A percentile compares a stretch with the other conserved stretches of the same genome.
These are phyloP conservation scores for Acanthamoeba lenticulata DNA, from an alignment of 208 protist species.

Conservation along the genomic window DNA sequence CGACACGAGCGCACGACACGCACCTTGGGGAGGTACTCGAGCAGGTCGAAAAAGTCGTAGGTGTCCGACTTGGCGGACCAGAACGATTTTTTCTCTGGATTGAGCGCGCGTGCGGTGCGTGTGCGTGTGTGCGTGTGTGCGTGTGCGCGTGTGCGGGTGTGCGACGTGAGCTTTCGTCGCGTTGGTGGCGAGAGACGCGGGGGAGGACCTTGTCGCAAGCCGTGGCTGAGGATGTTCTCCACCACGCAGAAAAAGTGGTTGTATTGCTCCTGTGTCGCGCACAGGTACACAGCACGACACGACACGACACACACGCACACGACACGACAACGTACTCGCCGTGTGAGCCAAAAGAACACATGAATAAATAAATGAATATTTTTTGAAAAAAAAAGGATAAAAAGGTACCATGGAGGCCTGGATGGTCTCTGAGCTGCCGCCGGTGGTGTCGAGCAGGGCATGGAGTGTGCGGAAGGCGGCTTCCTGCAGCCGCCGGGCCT, in stretches of 20 bases:
- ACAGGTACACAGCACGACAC: not conserved
- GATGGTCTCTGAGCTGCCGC: not conserved
- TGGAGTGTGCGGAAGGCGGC: conserved; percentile 56
- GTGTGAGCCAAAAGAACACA: not conserved
- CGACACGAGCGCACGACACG: not conserved
- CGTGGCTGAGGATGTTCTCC: conserved; percentile 52
- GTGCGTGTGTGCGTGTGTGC: too few species aligned
- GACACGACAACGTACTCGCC: too few species aligned
- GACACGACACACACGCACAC: too few species aligned
- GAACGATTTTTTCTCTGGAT: conserved; percentile 53
- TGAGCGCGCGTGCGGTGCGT: too few species aligned
- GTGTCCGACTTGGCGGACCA: not conserved
- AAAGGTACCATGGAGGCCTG: conserved; percentile 17
- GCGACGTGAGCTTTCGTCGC: too few species aligned
- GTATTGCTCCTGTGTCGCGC: conserved; percentile 4
- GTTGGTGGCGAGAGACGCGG: not conserved
- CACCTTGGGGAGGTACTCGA: conserved; percentile 27
- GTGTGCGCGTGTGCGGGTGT: too few species aligned
- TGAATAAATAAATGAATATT: not conserved
- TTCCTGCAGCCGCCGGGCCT: conserved; percentile 13
- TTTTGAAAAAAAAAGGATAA: not conserved
- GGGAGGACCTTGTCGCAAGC: not conserved
- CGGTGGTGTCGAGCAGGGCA: conserved; percentile 21
- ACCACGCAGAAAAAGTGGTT: conserved; percentile 64
- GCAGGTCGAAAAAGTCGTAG: conserved; percentile 24